Evolutionary conservation across 148 eudicot genomes (phyloP).

Genomic region (Dysphania ambrosioides): DNA sequence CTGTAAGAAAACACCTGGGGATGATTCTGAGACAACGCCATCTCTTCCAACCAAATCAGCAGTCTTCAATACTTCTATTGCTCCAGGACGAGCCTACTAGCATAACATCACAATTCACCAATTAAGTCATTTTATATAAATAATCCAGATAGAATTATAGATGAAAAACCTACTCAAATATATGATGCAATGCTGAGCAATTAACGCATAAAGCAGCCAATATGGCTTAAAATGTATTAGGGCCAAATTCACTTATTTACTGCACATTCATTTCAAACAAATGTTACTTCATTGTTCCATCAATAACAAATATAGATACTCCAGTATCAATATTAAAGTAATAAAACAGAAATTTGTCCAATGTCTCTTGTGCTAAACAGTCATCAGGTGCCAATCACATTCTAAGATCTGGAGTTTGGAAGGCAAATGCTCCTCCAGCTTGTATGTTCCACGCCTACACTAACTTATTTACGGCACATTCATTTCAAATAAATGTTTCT

Average conservation of each 20-base stretch:
- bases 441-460: not conserved
- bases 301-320: not conserved
- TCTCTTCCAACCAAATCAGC: slow-evolving; percentile 74
- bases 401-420: not conserved
- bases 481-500: not conserved
- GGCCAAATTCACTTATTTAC: too few species aligned
- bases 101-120: slow-evolving; percentile 9
- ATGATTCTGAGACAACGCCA: slow-evolving; percentile 68
- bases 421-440: not conserved
- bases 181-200: not conserved
- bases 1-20: slow-evolving; percentile 93
- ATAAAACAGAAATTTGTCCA: too few species aligned
- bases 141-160: not conserved
- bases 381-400: not conserved
- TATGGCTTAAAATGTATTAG: not conserved
- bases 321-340: not conserved
- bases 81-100: slow-evolving; percentile 78
- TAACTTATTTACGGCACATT: not conserved
- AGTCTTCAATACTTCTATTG: slow-evolving; percentile 48
- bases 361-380: not conserved
- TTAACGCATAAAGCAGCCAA: not conserved
- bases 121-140: slow-evolving; percentile 7
- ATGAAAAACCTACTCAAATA: not conserved
- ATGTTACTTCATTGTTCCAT: not conserved
- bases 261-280: not conserved